Evolutionary conservation across 495 filamentous ascomycete species (phyloP), one percentile per base, ranked within the genome.

Genomic region (Hypomontagnella monticulosa): DNA sequence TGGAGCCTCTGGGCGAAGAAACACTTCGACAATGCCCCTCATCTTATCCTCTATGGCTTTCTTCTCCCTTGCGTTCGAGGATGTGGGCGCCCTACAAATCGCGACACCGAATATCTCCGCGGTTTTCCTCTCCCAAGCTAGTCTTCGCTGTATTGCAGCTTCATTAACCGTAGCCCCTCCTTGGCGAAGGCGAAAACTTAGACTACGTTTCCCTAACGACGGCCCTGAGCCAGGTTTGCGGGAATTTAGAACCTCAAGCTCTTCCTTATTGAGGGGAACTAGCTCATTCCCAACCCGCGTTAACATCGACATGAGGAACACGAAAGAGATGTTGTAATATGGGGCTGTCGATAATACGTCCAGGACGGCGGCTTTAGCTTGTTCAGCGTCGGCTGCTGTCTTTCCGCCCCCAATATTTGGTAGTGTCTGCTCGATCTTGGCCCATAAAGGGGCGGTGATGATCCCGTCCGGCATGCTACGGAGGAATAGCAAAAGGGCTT

Each of bases 231-330:
- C 72, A 4, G 70, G 34, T 3, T 37, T 65, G 2, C 61, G 59
- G 5, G 67, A 50, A 11, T 55, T 61, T 34, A 74, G 40, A n/a
- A 52, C 63, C 18, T 78, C 76, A 11, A 72, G 19, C 52, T 76
- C 73, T 0, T 73, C 57, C 36, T 77, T 79, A 30, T 64, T 77
- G 0, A 84, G 56, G 0, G 83, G 76, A 0, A 78, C 75, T 11
- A 88, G 69, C 57, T 87, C 83, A 9, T 70, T 66, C 6, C 75
- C 77, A 16, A 83, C 74, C 12, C 75, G 73, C 6, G 75, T 72
- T 10, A 97, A 83, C 84, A 93, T 92, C 41, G 90, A 87, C 2
- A 87, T 93, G 33, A 97, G 75, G 59, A 97, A 93, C 7, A 93
- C 88, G 71, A 96, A 95, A 0, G 89, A 91, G 59, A 93, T 90